Evolutionary conservation across 495 filamentous ascomycete genomes (phyloP), one percentile per base, ranked within the genome.

Genomic region (Podospora fimiseda): DNA sequence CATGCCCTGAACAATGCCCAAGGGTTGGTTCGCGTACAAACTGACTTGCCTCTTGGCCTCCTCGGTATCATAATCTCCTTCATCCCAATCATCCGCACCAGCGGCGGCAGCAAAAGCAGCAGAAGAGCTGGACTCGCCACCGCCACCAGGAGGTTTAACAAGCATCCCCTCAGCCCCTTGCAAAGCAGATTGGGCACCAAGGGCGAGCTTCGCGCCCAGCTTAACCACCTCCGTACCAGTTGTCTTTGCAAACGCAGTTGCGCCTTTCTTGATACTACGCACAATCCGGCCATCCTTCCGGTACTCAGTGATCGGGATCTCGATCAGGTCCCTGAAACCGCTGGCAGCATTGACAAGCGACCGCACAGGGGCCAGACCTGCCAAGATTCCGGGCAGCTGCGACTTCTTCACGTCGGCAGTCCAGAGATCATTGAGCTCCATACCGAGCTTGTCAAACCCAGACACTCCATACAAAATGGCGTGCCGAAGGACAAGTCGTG

Each of bases 371-470:
- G 89, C 90, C n/a, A 99, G 73, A 30, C 94, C 93, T 1, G 89
- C 86, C 38, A 99, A 77, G 0, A 97, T 84, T 6, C 86, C 84
- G 1, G 89, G 91, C 5, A 99, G 85, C 64, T 99, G 94, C 53
- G 87, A 95, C 6, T 78, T 69, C 68, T 86, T 92, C 63, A 99
- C 84, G 61, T 99, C 90, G 9, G 89, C 90, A 83, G 89, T 95
- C 94, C 94, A 99, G 48, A 95, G 88, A 61, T 95, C 90, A 64
- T 96, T 96, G 13, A 99, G 76, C 8, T 83, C 88, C 60, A 88
- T 80, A 27, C 90, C 88, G 20, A 99, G 78, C 50, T 84, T 85
- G 57, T 95, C 88, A 58, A 97, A 94, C 0, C 93, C 91, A 4
- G 83, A 83, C 7, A 95, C 81, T 39, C 94, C 94, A 60, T 96